These are phyloP conservation scores for Polychytrium aggregatum DNA, from an alignment of 192 early-diverging fungal species.

Conservation along the genomic window DNA sequence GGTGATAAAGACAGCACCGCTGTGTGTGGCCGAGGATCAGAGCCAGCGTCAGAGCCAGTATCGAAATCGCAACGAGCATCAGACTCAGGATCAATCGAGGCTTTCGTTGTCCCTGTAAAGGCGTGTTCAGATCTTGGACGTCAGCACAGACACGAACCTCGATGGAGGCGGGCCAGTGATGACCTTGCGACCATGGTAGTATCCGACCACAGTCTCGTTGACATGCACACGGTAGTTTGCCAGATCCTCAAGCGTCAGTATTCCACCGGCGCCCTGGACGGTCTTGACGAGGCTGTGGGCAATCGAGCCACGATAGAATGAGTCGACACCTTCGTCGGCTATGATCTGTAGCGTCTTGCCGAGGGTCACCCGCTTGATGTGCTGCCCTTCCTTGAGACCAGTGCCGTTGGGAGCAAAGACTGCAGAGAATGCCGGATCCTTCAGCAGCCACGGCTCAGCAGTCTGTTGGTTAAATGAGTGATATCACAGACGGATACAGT, in stretches of 20 bases:
- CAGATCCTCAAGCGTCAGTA: slow-evolving; percentile 68
- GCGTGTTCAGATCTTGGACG: not conserved
- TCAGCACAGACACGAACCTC: slow-evolving; percentile 8
- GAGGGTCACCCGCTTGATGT: slow-evolving; percentile 15
- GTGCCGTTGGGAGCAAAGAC: slow-evolving; percentile 64
- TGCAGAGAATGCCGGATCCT: slow-evolving; percentile 28
- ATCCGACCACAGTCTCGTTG: slow-evolving; percentile 45
- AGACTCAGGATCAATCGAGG: no score
- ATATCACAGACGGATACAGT: no score
- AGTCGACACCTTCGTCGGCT: slow-evolving; percentile 18
- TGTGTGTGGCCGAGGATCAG: slow-evolving; percentile 3
- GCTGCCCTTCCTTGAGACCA: slow-evolving; percentile 56
- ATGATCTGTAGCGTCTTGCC: slow-evolving; percentile 22
- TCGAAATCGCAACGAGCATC: no score
- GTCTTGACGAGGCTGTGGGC: slow-evolving; percentile 59
- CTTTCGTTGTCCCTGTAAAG: no score
- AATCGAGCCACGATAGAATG: slow-evolving; percentile 39
- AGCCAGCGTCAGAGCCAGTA: no score
- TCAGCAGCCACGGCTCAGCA: no score
- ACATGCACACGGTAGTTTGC: slow-evolving; percentile 48
- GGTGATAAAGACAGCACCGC: slow-evolving; percentile 71
- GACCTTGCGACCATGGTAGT: slow-evolving; percentile 70
- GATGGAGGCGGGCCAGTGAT: slow-evolving; percentile 64
- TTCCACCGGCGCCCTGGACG: slow-evolving; percentile 55
- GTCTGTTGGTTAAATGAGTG: no score